Conservation (phyloP, 2,329 filamentous ascomycete genomes). For the Trichoderma sp. region DNA sequence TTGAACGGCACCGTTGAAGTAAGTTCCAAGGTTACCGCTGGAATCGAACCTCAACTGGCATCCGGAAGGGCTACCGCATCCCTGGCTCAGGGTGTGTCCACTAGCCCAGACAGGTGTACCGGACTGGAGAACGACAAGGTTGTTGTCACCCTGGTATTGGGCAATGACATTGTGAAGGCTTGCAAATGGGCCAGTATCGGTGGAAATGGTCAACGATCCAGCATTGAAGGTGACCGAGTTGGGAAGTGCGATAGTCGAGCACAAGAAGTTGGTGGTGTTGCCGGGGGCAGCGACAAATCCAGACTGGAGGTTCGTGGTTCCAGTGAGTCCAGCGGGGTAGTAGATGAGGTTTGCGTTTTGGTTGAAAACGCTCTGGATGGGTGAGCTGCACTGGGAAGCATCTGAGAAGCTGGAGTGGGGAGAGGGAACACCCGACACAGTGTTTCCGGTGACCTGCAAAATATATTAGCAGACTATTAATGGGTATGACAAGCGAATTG, state of each 20-base stretch:
- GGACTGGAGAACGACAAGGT: conserved; percentile 24
- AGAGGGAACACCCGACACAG: conserved; percentile 22
- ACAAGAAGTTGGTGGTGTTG: conserved; percentile 29
- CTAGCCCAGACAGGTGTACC: conserved; percentile 23
- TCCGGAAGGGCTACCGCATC: conserved; percentile 20
- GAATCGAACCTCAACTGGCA: conserved; percentile 21
- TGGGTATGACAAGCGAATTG: background rate
- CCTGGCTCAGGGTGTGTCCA: conserved; percentile 21
- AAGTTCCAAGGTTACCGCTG: conserved; percentile 20
- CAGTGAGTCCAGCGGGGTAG: conserved; percentile 23
- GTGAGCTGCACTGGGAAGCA: conserved; percentile 22
- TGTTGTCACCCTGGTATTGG: conserved; percentile 28
- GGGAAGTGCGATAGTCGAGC: conserved; percentile 24
- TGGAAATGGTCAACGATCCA: conserved; percentile 23
- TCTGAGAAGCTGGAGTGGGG: conserved; percentile 26
- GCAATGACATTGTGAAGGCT: conserved; percentile 24
- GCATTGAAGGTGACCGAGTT: conserved; percentile 21
- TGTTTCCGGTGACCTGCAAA: conserved; percentile 24
- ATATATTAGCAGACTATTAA: background rate
- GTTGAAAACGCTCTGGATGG: conserved; percentile 25
- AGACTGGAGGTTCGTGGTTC: conserved; percentile 23
- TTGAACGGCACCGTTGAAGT: conserved; percentile 14
- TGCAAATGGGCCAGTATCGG: conserved; percentile 22
- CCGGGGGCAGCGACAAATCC: conserved; percentile 23
- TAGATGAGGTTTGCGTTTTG: conserved; percentile 26